Evolutionary conservation across 371 early-diverging fungal genomes (phyloP), one percentile per base, ranked within the genome.

Genomic region (Mortierella polycephala): DNA sequence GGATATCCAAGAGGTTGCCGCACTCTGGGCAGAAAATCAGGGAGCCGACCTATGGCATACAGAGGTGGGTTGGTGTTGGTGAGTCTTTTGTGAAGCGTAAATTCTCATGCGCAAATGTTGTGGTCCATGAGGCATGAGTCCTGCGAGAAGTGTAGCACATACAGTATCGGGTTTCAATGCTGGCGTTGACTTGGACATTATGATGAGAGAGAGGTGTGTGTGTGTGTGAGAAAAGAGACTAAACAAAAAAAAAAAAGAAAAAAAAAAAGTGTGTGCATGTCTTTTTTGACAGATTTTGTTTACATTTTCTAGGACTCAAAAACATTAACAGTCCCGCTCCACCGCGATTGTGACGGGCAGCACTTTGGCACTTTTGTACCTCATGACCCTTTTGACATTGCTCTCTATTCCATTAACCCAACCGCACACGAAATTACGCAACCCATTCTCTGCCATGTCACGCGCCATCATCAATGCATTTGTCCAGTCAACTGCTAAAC

Each of bases 11-110:
- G 49, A 96, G 85, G 71, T 93, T 91, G 52, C 95, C 95, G 81
- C 96, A 97, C 69, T 90, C 91, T 39, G 90, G 88, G 81, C 97
- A 97, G 73, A 96, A 97, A 47, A 93, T 87, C 62, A 93, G 89
- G 2, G 91, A 91, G 66, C 91, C 91, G 62, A 79, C 80, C 80
- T 79, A 69, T 10, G 13, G 13, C 21, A 9, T 39, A 49, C 23
- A 44, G 23, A 40, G n/a, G 58, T 13, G 44, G 0, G 30, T 7
- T 18, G 9, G 20, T 12, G 9, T 44, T 30, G 30, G 30, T 30
- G 30, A 30, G 30, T 30, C 30, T 30, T 30, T 30, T 30, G 30
- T 30, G 30, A 2, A 30, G 30, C 30, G 30, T 30, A 30, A 30
- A 30, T 30, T 30, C 30, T 30, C 30, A 30, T 30, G 30, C n/a